Evolutionary conservation across 345 rosid genomes (phyloP), one percentile per base, ranked within the genome.

Genomic region (Abelmoschus esculentus): DNA sequence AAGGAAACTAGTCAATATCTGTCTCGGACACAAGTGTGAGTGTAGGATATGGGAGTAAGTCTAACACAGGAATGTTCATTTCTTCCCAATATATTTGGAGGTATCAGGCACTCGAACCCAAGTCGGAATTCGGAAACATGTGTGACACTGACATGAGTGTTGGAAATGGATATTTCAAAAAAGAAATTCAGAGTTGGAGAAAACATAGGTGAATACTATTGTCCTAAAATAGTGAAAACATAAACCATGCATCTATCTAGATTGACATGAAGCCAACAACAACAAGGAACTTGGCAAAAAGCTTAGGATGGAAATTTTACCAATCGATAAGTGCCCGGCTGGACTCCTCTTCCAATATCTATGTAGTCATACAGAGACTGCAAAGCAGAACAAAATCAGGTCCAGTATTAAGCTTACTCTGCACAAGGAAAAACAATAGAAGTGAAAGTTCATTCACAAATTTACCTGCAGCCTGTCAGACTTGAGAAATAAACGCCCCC

Each of bases 291-390:
- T 18, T 1, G 49, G 28, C 15, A 47, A 15, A 49, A 66, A 42
- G 49, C 8, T n/a, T 19, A 6, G 66, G 67, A 18, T 2, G 17
- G 32, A 66, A 71, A 26, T 7, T 17, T 15, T 89, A 96, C 99
- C 97, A 96, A 75, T 83, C 92, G 85, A 75, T 96, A 96, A 15
- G 84, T 83, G 69, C 93, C 90, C 9, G 99, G 95, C 79, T 90
- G 90, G 80, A 90, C 90, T 63, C 75, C 89, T 76, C 95, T 85
- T 54, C 90, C 91, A 58, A 92, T 73, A 79, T 96, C 99, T 65
- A 96, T 90, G 84, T 87, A 96, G 85, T 90, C 90, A 66, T 89
- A 96, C n/a, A 96, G 89, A 44, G 87, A 85, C 99, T 96, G 90
- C 84, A 81, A 70, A 67, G 70, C 29, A 73, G 64, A 64, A 65